Evolutionary conservation across 2,329 filamentous ascomycete genomes (phyloP).

Genomic region (Fusarium goolgardi): DNA sequence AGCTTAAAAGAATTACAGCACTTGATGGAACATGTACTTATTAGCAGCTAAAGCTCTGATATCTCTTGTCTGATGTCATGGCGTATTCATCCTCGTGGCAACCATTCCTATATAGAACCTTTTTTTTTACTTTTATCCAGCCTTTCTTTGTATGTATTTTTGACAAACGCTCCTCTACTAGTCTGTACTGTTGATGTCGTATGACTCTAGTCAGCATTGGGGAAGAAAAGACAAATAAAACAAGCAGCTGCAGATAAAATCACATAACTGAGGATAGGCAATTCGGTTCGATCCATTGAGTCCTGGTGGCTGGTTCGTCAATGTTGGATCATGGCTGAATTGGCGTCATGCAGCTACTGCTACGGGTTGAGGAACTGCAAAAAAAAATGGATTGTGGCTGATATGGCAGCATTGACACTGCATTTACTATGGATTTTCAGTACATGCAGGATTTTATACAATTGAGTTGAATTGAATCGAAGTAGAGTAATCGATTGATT

Average conservation of each 20-base stretch:
- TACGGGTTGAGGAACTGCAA: slow-evolving; percentile 7
- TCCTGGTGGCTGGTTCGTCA: slow-evolving; percentile 18
- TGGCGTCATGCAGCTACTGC: slow-evolving; percentile 24
- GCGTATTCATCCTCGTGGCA: slow-evolving; percentile 31
- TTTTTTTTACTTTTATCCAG: neutral
- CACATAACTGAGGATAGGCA: neutral
- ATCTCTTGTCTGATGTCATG: slow-evolving; percentile 36
- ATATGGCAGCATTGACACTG: neutral
- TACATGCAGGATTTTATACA: neutral
- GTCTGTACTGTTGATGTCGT: slow-evolving; percentile 13
- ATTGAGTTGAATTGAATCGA: neutral
- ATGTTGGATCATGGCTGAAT: slow-evolving; percentile 33
- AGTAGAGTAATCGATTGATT: neutral
- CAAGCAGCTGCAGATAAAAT: slow-evolving; percentile 2
- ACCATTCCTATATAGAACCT: slow-evolving; percentile 14
- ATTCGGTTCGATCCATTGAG: slow-evolving; percentile 4
- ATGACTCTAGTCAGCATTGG: slow-evolving; percentile 3
- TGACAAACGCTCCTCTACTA: slow-evolving; percentile 12
- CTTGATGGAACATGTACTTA: neutral
- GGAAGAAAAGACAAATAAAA: neutral
- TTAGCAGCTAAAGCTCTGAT: neutral
- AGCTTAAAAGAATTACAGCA: neutral
- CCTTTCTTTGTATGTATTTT: neutral
- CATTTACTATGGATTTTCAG: neutral
- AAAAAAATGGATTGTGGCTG: slow-evolving; percentile 5